Percentiles rank a stretch among this genome's conserved stretches.
Conservation (phyloP, 306 rosid genomes). For the Dalbergia cochinchinensis region DNA sequence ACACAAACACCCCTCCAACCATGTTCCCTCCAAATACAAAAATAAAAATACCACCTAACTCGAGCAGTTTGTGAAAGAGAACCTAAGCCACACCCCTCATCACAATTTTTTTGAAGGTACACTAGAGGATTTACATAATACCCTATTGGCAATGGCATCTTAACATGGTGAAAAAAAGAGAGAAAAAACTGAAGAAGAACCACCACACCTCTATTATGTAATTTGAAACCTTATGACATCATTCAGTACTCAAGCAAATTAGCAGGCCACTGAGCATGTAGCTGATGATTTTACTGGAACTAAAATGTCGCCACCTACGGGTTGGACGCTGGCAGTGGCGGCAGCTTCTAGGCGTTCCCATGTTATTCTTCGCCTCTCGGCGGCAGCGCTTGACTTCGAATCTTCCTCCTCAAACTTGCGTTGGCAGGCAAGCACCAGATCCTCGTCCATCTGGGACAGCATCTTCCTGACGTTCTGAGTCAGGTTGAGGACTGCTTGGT, state of each 20-base stretch:
- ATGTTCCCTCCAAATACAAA: slow-evolving; percentile 41
- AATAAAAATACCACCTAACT: slow-evolving; percentile 33
- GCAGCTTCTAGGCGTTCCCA: slow-evolving; percentile 91
- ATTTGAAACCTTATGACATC: slow-evolving; percentile 43
- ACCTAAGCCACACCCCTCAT: slow-evolving; percentile 41
- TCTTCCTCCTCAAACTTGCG: slow-evolving; percentile 77
- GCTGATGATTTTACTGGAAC: slow-evolving; percentile 69
- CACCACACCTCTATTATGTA: slow-evolving; percentile 44
- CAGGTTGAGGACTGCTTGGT: slow-evolving; percentile 91
- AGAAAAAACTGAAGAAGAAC: slow-evolving; percentile 32
- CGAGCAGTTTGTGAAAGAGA: slow-evolving; percentile 18
- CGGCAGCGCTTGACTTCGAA: slow-evolving; percentile 54
- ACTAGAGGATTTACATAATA: slow-evolving; percentile 53
- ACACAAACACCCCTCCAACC: slow-evolving; percentile 24
- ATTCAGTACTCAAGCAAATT: slow-evolving; percentile 43
- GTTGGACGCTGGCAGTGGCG: slow-evolving; percentile 48
- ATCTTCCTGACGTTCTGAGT: slow-evolving; percentile 82
- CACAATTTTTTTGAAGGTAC: slow-evolving; percentile 47
- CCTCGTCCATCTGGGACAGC: slow-evolving; percentile 89
- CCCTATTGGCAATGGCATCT: slow-evolving; percentile 44
- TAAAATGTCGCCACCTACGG: slow-evolving; percentile 52
- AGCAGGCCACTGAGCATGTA: slow-evolving; percentile 87
- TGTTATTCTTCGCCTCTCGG: slow-evolving; percentile 80
- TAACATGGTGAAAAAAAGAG: slow-evolving; percentile 18
- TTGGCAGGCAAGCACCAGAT: slow-evolving; percentile 80